A percentile compares a stretch with the other conserved stretches of the same genome.
phyloP scores from a whole-genome alignment of 495 filamentous ascomycete species.

The Penicillium taxi region DNA sequence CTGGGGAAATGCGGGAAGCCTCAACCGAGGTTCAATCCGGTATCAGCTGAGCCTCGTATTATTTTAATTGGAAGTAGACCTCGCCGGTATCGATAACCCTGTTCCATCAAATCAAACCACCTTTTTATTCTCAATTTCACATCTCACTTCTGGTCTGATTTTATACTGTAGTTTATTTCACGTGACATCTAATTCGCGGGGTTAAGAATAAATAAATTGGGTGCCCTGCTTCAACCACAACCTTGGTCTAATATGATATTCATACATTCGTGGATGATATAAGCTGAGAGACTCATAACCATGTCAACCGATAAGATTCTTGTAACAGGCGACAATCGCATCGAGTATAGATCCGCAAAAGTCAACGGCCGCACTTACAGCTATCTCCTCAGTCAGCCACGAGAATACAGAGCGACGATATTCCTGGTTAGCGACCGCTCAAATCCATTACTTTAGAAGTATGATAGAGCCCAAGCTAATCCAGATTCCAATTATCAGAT shows the following conservation, averaged over 20 bases:
- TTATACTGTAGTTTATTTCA: too few relatives aligned
- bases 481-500: constrained; percentile 28
- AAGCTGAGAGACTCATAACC: not conserved
- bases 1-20: not conserved
- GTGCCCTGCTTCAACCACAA: too few relatives aligned
- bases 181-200: too few relatives aligned
- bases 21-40: not conserved
- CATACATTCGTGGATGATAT: not conserved
- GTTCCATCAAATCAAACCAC: too few relatives aligned
- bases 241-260: too few relatives aligned
- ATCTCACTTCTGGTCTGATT: too few relatives aligned
- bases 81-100: too few relatives aligned
- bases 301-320: constrained; percentile 54
- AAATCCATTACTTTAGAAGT: not conserved
- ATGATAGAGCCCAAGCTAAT: constrained; percentile 1
- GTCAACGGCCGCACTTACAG: constrained; percentile 60
- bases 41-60: not conserved
- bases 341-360: constrained; percentile 51
- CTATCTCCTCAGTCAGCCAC: constrained; percentile 61
- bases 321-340: constrained; percentile 51
- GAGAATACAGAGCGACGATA: constrained; percentile 49
- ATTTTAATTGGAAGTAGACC: too few relatives aligned
- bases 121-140: too few relatives aligned
- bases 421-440: constrained; percentile 47
- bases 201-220: too few relatives aligned